A percentile compares a stretch with the other conserved stretches of the same genome.
These are phyloP conservation scores for Eucalyptus cloeziana DNA, from an alignment of 345 rosid species.

Conservation along the genomic window DNA sequence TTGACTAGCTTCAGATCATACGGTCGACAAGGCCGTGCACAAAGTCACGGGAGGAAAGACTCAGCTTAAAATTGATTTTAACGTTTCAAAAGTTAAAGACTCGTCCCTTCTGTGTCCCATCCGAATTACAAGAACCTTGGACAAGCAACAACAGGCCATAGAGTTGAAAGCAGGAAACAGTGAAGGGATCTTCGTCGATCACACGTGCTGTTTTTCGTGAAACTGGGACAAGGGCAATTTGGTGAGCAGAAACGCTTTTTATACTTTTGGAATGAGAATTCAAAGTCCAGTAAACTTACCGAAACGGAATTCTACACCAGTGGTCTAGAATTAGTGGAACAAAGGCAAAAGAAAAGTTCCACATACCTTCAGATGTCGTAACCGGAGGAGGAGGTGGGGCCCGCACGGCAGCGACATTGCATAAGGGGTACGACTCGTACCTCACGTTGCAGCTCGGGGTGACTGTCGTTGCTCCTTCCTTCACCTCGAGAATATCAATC, in stretches of 20 bases:
- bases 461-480: neutral
- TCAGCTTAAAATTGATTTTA: no score
- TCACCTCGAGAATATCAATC: neutral
- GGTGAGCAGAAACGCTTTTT: neutral
- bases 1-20: neutral
- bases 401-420: neutral
- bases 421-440: neutral
- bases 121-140: neutral
- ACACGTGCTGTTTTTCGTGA: neutral
- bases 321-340: neutral
- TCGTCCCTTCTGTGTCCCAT: neutral
- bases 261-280: neutral
- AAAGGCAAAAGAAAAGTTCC: neutral
- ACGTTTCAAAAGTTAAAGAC: neutral
- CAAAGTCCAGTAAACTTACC: neutral
- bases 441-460: constrained; percentile 4
- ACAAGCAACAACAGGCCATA: neutral
- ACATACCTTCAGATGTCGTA: neutral
- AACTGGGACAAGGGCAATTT: neutral
- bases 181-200: neutral
- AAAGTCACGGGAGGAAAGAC: neutral
- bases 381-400: neutral
- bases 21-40: neutral
- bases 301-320: neutral
- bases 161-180: neutral